Evolutionary conservation across 768 basidiomycete genomes (phyloP).

Genomic region (Phlegmacium glaucopus): DNA sequence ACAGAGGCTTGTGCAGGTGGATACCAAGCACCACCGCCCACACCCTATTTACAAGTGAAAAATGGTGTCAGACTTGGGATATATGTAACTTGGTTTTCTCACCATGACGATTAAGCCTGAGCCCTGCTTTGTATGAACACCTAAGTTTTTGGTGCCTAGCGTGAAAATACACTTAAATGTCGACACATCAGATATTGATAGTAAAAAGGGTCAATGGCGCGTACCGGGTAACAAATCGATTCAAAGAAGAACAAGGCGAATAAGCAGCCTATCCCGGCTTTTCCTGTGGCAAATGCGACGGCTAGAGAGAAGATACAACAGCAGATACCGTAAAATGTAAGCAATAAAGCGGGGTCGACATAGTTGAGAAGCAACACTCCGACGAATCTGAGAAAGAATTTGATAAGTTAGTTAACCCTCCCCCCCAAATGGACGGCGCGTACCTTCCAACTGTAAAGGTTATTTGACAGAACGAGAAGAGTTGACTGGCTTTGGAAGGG

Average conservation of each 20-base stretch:
- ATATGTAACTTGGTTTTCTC: conserved; percentile 5
- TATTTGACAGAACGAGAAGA: conserved; percentile 73
- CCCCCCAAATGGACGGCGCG: conserved; percentile 9
- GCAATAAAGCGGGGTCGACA: conserved; percentile 62
- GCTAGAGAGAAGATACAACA: conserved; percentile 53
- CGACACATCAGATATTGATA: neutral
- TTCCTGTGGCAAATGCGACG: conserved; percentile 47
- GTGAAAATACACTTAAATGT: conserved; percentile 52
- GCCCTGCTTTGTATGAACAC: conserved; percentile 55
- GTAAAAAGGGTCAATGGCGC: conserved; percentile 7
- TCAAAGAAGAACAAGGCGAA: conserved; percentile 73
- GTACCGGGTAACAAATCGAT: conserved; percentile 67
- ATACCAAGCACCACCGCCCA: conserved; percentile 69
- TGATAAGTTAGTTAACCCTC: neutral
- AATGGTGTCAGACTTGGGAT: neutral
- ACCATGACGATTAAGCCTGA: conserved; percentile 67
- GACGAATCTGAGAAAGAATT: conserved; percentile 42
- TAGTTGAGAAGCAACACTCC: conserved; percentile 57
- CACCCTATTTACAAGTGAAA: conserved; percentile 29
- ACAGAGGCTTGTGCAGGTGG: conserved; percentile 57
- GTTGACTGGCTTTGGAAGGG: conserved; percentile 50
- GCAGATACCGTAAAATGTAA: conserved; percentile 47
- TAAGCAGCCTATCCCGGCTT: conserved; percentile 54
- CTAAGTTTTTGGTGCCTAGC: conserved; percentile 61
- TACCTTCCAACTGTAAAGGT: conserved; percentile 63